phyloP scores from a whole-genome alignment of 352 stramenopile species.

The Pythium phragmitis region DNA sequence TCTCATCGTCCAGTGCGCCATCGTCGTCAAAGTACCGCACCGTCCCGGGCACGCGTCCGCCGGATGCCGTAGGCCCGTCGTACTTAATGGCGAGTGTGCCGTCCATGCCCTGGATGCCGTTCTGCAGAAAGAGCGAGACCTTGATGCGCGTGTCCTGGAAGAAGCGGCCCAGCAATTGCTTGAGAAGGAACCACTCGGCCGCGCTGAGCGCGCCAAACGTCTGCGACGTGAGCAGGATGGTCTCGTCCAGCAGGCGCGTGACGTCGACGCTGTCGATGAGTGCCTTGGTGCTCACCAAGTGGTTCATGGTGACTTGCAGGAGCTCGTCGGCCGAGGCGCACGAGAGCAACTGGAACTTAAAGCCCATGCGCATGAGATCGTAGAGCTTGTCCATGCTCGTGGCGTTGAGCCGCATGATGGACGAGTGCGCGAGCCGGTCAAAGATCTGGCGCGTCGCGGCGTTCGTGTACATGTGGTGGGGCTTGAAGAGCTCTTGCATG shows the following conservation, averaged over 20 bases:
- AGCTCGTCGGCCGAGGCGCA: slow-evolving; percentile 83
- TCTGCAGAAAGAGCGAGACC: slow-evolving; percentile 90
- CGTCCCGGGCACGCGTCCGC: slow-evolving; percentile 63
- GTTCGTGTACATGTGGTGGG: slow-evolving; percentile 91
- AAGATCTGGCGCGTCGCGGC: slow-evolving; percentile 90
- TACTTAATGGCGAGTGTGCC: slow-evolving; percentile 78
- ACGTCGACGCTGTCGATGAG: slow-evolving; percentile 69
- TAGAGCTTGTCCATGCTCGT: slow-evolving; percentile 95
- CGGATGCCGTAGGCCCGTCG: slow-evolving; percentile 69
- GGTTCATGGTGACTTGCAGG: slow-evolving; percentile 89
- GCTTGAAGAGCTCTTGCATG: slow-evolving; percentile 91
- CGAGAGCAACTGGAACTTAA: slow-evolving; percentile 90
- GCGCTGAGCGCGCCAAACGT: slow-evolving; percentile 65
- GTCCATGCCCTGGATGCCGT: slow-evolving; percentile 81
- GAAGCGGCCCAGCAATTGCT: slow-evolving; percentile 87
- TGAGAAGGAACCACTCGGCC: slow-evolving; percentile 79
- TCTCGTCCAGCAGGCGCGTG: slow-evolving; percentile 72
- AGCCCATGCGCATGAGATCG: slow-evolving; percentile 95
- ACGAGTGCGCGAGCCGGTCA: slow-evolving; percentile 90
- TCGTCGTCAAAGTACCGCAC: slow-evolving; percentile 72
- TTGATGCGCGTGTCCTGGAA: slow-evolving; percentile 91
- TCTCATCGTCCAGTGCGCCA: slow-evolving; percentile 59
- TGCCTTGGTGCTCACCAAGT: slow-evolving; percentile 70
- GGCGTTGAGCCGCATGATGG: slow-evolving; percentile 93
- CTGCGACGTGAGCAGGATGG: slow-evolving; percentile 71